Conservation (phyloP, 2,329 filamentous ascomycete species). For the Cadophora sp. region DNA sequence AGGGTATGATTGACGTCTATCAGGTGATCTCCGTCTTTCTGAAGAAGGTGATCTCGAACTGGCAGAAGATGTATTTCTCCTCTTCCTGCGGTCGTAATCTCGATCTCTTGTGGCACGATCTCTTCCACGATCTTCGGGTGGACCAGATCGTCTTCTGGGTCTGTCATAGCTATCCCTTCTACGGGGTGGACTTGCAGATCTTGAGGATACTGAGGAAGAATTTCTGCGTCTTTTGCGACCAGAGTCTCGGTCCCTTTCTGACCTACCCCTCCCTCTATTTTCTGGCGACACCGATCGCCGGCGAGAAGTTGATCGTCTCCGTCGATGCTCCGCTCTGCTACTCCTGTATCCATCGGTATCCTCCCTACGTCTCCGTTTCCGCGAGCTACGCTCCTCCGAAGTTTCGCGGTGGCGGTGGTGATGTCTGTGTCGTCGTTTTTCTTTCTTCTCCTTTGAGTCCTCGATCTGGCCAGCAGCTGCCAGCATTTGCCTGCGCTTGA, state of each 20-base stretch:
- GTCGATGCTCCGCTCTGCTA: conserved; percentile 45
- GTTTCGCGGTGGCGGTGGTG: conserved; percentile 48
- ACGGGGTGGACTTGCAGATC: conserved; percentile 36
- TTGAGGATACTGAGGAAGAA: conserved; percentile 40
- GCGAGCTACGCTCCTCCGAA: conserved; percentile 48
- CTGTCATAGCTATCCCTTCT: conserved; percentile 35
- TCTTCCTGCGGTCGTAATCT: conserved; percentile 29
- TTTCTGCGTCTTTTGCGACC: conserved; percentile 30
- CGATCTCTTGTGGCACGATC: conserved; percentile 30
- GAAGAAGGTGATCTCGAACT: conserved; percentile 48
- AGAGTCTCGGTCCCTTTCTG: conserved; percentile 31
- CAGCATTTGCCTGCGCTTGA: conserved; percentile 71
- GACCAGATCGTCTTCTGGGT: conserved; percentile 38
- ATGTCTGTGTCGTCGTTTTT: conserved; percentile 53
- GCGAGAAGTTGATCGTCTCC: conserved; percentile 51
- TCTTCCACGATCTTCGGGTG: conserved; percentile 40
- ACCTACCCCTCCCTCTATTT: conserved; percentile 32
- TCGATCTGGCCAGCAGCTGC: conserved; percentile 65
- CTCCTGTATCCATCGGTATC: conserved; percentile 49
- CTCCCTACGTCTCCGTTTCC: conserved; percentile 50
- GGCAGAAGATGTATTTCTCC: conserved; percentile 40
- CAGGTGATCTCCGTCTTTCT: conserved; percentile 42
- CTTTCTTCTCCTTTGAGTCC: conserved; percentile 51
- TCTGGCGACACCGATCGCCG: conserved; percentile 41
- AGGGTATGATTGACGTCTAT: conserved; percentile 39